phyloP scores from a whole-genome alignment of 2,329 filamentous ascomycete species.

The Sclerotinia sclerotiorum region DNA sequence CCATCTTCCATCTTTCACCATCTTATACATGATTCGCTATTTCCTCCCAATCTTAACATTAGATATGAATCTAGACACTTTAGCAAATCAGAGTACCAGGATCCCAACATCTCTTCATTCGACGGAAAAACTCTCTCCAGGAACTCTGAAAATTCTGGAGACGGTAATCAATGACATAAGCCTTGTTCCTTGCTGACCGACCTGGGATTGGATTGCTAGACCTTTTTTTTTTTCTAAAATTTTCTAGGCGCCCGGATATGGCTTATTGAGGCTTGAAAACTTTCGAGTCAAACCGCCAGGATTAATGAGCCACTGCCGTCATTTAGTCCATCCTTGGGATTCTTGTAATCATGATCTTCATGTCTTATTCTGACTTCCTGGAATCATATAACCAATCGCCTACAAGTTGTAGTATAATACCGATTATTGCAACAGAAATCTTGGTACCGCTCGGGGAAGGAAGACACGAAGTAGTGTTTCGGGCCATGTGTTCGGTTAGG shows the following conservation, averaged over 20 bases:
- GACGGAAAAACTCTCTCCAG: conserved; percentile 13
- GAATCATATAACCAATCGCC: neutral
- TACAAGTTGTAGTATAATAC: neutral
- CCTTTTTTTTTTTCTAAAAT: neutral
- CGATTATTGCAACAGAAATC: neutral
- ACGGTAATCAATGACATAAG: conserved; percentile 2
- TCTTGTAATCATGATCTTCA: neutral
- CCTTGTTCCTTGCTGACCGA: neutral
- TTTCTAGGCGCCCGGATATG: conserved; percentile 13
- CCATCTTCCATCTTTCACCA: neutral
- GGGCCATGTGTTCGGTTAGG: neutral
- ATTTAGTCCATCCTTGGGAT: neutral
- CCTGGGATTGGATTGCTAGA: neutral
- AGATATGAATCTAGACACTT: conserved; percentile 7
- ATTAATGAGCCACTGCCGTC: conserved; percentile 4
- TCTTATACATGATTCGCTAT: neutral
- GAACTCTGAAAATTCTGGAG: neutral
- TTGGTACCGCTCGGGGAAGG: neutral
- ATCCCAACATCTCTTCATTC: conserved; percentile 3
- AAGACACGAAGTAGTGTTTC: neutral
- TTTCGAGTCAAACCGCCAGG: neutral
- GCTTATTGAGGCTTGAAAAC: neutral
- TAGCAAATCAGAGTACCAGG: conserved; percentile 11
- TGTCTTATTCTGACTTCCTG: neutral
- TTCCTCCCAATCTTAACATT: conserved; percentile 1